Evolutionary conservation across 2,329 filamentous ascomycete genomes (phyloP).

Genomic region (Penicillium sp.): DNA sequence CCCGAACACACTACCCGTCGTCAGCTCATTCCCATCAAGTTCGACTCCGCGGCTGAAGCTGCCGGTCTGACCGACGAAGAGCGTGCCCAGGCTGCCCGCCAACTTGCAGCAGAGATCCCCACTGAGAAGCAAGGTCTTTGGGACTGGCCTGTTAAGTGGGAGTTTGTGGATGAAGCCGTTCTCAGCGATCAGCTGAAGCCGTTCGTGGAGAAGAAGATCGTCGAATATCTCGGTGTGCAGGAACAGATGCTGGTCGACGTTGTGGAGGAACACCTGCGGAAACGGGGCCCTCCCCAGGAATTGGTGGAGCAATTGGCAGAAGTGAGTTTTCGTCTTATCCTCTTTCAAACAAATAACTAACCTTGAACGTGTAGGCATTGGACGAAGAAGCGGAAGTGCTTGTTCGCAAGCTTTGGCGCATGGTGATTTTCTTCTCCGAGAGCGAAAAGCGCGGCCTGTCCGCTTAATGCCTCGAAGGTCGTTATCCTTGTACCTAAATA

Average conservation of each 20-base stretch:
- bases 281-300: constrained; percentile 72
- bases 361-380: constrained; percentile 61
- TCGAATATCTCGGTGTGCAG: constrained; percentile 94
- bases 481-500: not conserved
- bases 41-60: constrained; percentile 68
- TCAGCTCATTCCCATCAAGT: constrained; percentile 79
- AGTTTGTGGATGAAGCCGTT: constrained; percentile 78
- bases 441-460: constrained; percentile 86
- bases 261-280: constrained; percentile 81
- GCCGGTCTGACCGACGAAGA: constrained; percentile 81
- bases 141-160: constrained; percentile 92
- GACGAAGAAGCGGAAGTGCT: constrained; percentile 93
- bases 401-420: constrained; percentile 96
- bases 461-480: constrained; percentile 47
- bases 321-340: constrained; percentile 55
- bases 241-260: constrained; percentile 94
- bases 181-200: constrained; percentile 85
- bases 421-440: constrained; percentile 98
- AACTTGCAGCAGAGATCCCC: constrained; percentile 87
- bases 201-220: constrained; percentile 97
- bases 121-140: constrained; percentile 83
- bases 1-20: constrained; percentile 68
- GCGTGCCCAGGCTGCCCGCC: constrained; percentile 74
- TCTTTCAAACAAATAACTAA: constrained; percentile 33
- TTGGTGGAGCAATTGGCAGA: constrained; percentile 83